Percentiles rank a stretch among this genome's conserved stretches.
These are phyloP conservation scores for Lactarius deliciosus DNA, from an alignment of 768 basidiomycete genomes.

Conservation along the genomic window DNA sequence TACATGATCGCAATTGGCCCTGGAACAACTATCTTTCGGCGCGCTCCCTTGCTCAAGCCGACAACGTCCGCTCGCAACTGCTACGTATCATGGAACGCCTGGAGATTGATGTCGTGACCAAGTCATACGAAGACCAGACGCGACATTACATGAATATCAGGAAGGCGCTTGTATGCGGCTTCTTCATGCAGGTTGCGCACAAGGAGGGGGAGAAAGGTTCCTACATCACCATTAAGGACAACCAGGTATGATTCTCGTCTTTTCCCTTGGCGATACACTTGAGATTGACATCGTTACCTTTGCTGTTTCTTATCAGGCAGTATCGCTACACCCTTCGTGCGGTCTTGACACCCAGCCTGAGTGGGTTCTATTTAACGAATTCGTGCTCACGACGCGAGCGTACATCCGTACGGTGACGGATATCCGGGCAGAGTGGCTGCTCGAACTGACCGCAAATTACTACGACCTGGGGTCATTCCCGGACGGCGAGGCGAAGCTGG, in stretches of 20 bases:
- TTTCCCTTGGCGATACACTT: background rate
- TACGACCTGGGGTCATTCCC: conserved; percentile 67
- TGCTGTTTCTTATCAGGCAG: conserved; percentile 45
- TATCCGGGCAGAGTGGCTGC: conserved; percentile 79
- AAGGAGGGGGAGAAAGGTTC: conserved; percentile 87
- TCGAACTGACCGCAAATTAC: conserved; percentile 63
- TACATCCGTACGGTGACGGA: conserved; percentile 94
- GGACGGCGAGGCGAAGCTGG: conserved; percentile 69
- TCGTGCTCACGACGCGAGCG: conserved; percentile 83
- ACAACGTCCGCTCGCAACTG: conserved; percentile 89
- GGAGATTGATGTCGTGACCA: conserved; percentile 73
- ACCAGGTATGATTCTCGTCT: conserved; percentile 58
- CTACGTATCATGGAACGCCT: conserved; percentile 89
- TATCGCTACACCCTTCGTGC: conserved; percentile 81
- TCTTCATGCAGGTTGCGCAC: conserved; percentile 98
- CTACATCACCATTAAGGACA: conserved; percentile 93
- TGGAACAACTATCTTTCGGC: conserved; percentile 87
- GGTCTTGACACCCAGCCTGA: conserved; percentile 86
- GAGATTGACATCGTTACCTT: background rate
- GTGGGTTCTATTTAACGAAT: conserved; percentile 94
- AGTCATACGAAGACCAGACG: conserved; percentile 53
- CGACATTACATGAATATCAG: conserved; percentile 68
- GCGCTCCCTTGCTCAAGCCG: conserved; percentile 83
- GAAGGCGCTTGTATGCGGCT: conserved; percentile 84
- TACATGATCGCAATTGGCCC: conserved; percentile 81